Evolutionary conservation across 441 rosid species (phyloP).

Genomic region (Brassica balearica): DNA sequence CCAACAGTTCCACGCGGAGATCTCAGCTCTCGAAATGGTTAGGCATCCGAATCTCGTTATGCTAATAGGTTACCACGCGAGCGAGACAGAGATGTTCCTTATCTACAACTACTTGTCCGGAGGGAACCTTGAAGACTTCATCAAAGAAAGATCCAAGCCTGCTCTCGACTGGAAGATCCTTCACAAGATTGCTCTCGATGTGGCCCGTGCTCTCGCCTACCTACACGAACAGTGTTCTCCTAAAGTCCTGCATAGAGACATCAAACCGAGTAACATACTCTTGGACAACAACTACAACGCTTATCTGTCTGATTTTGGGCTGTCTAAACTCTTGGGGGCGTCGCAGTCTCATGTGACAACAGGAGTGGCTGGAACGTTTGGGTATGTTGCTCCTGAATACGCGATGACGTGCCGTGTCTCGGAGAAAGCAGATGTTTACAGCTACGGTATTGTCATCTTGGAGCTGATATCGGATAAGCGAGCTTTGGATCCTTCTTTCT

Average conservation of each 20-base stretch:
- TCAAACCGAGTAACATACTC: conserved; percentile 89
- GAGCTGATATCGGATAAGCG: conserved; percentile 86
- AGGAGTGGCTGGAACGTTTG: conserved; percentile 91
- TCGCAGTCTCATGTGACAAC: conserved; percentile 94
- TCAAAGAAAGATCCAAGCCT: conserved; percentile 73
- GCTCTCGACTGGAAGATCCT: conserved; percentile 62
- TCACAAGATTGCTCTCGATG: conserved; percentile 83
- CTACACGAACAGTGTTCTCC: conserved; percentile 87
- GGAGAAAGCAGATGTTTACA: conserved; percentile 90
- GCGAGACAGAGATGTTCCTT: neutral
- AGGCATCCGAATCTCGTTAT: conserved; percentile 74
- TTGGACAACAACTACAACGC: conserved; percentile 77
- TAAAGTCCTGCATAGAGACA: conserved; percentile 87
- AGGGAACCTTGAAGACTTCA: conserved; percentile 82
- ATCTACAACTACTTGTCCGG: conserved; percentile 82
- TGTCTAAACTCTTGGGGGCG: conserved; percentile 81
- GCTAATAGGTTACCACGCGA: neutral
- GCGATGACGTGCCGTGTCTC: conserved; percentile 89
- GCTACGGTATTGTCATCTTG: conserved; percentile 88
- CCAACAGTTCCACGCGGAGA: conserved; percentile 85
- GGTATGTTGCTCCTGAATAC: conserved; percentile 63
- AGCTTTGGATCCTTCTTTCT: conserved; percentile 88
- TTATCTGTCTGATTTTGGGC: conserved; percentile 81
- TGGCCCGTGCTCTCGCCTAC: conserved; percentile 84
- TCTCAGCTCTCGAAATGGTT: conserved; percentile 73